phyloP scores from a whole-genome alignment of 768 basidiomycete species.

The Asterophora lycoperdoides region DNA sequence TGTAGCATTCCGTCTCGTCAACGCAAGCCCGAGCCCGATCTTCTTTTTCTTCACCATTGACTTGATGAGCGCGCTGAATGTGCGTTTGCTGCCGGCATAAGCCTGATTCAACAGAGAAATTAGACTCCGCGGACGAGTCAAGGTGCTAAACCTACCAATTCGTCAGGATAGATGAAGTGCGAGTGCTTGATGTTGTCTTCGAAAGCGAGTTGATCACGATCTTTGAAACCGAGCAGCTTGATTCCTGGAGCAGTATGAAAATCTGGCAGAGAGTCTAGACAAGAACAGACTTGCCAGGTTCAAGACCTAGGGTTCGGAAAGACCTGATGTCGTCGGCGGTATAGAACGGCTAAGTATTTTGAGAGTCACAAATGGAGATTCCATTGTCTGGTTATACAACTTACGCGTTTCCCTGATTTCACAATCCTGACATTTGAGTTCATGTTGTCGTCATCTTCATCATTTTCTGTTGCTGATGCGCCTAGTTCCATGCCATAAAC shows the following conservation, averaged over 20 bases:
- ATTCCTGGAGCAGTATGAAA: constrained; percentile 48
- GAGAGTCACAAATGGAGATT: neutral
- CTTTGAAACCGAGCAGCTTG: constrained; percentile 91
- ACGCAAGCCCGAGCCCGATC: constrained; percentile 71
- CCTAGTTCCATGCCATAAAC: constrained; percentile 42
- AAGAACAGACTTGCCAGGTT: constrained; percentile 51
- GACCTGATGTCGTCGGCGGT: constrained; percentile 77
- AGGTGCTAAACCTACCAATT: constrained; percentile 50
- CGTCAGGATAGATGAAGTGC: constrained; percentile 88
- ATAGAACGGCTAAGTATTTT: constrained; percentile 63
- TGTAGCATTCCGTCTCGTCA: constrained; percentile 65
- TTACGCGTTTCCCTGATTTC: constrained; percentile 49
- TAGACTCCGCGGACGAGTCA: neutral
- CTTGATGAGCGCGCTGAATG: constrained; percentile 83
- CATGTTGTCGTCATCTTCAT: constrained; percentile 33
- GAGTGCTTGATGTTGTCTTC: constrained; percentile 94
- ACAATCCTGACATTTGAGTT: constrained; percentile 37
- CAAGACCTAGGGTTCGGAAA: constrained; percentile 76
- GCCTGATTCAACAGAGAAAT: constrained; percentile 33
- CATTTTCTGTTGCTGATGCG: constrained; percentile 31
- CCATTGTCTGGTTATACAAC: constrained; percentile 9
- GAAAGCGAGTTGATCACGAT: constrained; percentile 60
- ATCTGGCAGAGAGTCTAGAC: neutral
- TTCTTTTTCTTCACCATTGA: constrained; percentile 78
- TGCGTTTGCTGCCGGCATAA: constrained; percentile 88